Conservation (phyloP, 1,284 basidiomycete genomes). For the Coniferiporia weirii region DNA sequence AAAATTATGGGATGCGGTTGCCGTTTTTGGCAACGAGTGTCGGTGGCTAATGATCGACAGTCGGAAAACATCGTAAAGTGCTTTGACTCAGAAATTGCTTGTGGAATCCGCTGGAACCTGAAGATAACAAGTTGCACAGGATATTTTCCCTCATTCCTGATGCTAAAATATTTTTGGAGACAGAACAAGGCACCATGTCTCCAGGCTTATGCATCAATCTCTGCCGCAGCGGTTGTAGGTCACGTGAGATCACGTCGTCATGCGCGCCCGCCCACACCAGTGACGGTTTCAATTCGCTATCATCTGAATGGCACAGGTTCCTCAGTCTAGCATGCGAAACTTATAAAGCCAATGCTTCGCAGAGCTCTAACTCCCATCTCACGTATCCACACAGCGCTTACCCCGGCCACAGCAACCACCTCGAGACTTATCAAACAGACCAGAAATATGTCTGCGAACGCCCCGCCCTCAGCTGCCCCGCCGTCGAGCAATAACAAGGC, state of each 20-base stretch:
- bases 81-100: no score
- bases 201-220: no score
- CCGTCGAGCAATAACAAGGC: slow-evolving; percentile 40
- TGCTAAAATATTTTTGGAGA: no score
- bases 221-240: not conserved
- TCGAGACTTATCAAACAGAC: not conserved
- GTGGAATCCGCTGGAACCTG: no score
- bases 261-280: no score
- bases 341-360: slow-evolving; percentile 8
- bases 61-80: not conserved
- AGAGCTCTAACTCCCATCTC: slow-evolving; percentile 3
- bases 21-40: not conserved
- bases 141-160: no score
- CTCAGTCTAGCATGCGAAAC: not conserved
- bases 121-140: no score
- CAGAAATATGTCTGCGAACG: slow-evolving; percentile 4
- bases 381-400: not conserved
- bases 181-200: not conserved
- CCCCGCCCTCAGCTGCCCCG: not conserved
- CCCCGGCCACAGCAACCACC: not conserved
- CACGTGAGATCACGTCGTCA: not conserved
- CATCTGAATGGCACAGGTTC: no score
- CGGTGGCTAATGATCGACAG: not conserved
- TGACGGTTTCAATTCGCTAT: no score
- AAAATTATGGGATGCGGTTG: not conserved